Base-by-base conservation (phyloP, 2,329 filamentous ascomycete species). In the Chaetomium sp. region DNA sequence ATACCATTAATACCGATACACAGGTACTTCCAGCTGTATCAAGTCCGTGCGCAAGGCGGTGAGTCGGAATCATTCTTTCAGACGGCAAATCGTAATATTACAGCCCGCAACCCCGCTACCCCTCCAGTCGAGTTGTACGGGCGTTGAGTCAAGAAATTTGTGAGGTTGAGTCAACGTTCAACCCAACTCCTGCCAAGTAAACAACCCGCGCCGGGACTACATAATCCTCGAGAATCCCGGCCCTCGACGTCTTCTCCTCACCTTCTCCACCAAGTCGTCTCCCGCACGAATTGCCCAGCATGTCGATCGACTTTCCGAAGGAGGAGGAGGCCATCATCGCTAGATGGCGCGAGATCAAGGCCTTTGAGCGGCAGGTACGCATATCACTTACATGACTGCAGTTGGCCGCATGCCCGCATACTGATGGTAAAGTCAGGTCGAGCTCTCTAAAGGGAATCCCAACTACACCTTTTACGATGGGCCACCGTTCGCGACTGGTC, bases 401-500 rank as follows among this genome's bases (percentile, higher is more conserved):
- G 35, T 38, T 58, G 8, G 8, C 42, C 13, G 25, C 21, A 31
- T 23, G 53, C 49, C 64, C 27, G 29, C 13, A 33, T 65, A 63
- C 57, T 59, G 25, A 57, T 49, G n/a, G 50, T 33, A 7, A 13
- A 2, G 29, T 10, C 66, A 87, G 81, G 78, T 89, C 68, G 90
- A 95, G 79, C 86, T 98, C 66, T 95, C 93, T 12, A 85, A 91
- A 77, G 91, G 90, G 70, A 87, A 89, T 68, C 87, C 90, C 69
- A 90, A 88, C 61, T 99, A 97, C 76, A 96, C 93, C 63, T 99
- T 99, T 80, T 98, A 97, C 81, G 91, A 94, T 83, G 91, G 91
- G 12, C 90, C 90, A 64, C 90, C 90, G 5, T 92, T 92, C 75
- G 89, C 88, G 75, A 96, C 69, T 29, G 74, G 75, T 47, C 71